Conservation (phyloP, 176 grass and related monocot species). For the Areca catechu region DNA sequence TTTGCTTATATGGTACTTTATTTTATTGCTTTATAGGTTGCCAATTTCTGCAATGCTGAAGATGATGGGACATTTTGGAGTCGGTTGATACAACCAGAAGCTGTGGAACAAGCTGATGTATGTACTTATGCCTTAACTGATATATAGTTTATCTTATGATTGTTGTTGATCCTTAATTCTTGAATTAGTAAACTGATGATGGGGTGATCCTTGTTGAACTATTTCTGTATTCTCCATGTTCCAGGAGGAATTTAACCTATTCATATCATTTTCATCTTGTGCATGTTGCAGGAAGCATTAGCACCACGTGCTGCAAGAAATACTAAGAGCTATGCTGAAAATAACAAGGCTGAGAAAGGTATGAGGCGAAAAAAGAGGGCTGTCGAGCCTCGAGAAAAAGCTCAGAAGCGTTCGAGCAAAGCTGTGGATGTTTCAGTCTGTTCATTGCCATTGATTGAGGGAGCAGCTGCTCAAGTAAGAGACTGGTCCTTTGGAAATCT, state of each 20-base stretch:
- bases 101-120: conserved; percentile 77
- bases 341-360: conserved; percentile 52
- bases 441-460: conserved; percentile 69
- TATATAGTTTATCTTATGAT: too few species aligned
- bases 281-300: conserved; percentile 57
- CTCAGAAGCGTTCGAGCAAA: conserved; percentile 73
- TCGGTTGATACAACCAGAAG: conserved; percentile 85
- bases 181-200: too few species aligned
- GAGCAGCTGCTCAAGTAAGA: conserved; percentile 78
- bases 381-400: conserved; percentile 58
- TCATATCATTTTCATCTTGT: not conserved
- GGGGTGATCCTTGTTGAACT: too few species aligned
- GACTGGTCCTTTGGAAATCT: conserved; percentile 85
- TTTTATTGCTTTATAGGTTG: conserved; percentile 50
- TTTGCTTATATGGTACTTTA: not conserved
- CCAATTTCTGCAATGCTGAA: conserved; percentile 92
- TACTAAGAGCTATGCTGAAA: conserved; percentile 86
- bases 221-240: not conserved
- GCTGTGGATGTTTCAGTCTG: conserved; percentile 34
- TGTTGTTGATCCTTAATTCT: too few species aligned
- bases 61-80: conserved; percentile 98
- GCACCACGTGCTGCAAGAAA: conserved; percentile 95
- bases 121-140: conserved; percentile 3
- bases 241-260: too few species aligned
- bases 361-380: conserved; percentile 53